phyloP scores from a whole-genome alignment of 1,284 basidiomycete genomes.

The Marasmius oreades region DNA sequence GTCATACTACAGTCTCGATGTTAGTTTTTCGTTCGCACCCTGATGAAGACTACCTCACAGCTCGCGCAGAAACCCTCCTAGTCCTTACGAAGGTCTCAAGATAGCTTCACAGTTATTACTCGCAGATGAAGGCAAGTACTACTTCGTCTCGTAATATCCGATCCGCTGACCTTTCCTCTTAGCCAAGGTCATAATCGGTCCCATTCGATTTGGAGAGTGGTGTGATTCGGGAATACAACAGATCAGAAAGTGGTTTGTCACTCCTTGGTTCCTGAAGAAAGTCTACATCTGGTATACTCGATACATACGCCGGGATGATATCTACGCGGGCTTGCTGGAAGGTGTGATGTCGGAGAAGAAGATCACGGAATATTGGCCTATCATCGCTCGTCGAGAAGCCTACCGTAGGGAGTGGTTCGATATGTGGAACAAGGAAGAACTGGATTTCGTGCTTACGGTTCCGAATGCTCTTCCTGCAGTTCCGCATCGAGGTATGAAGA shows the following conservation, averaged over 20 bases:
- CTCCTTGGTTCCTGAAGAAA: conserved; percentile 36
- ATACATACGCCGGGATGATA: conserved; percentile 33
- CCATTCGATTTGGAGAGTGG: conserved; percentile 34
- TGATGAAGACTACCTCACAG: not conserved
- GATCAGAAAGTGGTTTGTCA: conserved; percentile 11
- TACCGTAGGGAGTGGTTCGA: conserved; percentile 42
- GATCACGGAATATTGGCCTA: conserved; percentile 39
- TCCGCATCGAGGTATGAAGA: conserved; percentile 39
- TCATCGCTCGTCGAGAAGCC: conserved; percentile 38
- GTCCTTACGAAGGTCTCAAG: conserved; percentile 32
- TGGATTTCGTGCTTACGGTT: conserved; percentile 61
- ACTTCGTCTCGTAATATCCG: not conserved
- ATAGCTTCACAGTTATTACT: conserved; percentile 37
- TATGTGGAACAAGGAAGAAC: conserved; percentile 48
- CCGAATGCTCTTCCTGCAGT: conserved; percentile 57
- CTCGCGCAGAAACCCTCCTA: conserved; percentile 30
- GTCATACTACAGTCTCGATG: conserved; percentile 53
- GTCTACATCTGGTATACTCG: conserved; percentile 34
- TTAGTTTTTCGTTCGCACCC: conserved; percentile 19
- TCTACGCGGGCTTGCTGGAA: conserved; percentile 38
- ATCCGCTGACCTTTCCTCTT: not conserved
- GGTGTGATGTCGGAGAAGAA: conserved; percentile 35
- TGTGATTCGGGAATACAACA: conserved; percentile 41
- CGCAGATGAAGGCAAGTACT: conserved; percentile 32
- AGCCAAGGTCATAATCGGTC: conserved; percentile 33